phyloP scores from a whole-genome alignment of 176 grass and related monocot genomes.

The Oryza longistaminata region DNA sequence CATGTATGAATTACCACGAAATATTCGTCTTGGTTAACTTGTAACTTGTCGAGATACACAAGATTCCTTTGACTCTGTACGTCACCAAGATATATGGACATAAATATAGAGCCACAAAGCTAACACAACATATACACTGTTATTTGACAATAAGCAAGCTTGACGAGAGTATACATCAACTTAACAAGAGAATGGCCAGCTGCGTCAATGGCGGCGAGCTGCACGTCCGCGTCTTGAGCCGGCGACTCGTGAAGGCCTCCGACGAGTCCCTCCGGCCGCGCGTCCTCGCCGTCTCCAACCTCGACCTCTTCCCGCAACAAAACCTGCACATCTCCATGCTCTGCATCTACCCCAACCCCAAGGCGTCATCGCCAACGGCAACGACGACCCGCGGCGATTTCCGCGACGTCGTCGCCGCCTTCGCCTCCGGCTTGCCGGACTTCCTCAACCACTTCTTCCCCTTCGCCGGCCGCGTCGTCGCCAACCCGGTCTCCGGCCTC shows the following conservation, averaged over 20 bases:
- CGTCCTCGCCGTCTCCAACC: constrained; percentile 37
- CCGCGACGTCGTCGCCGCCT: constrained; percentile 8
- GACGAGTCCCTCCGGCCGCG: not conserved
- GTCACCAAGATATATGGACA: too few species aligned
- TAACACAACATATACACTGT: too few species aligned
- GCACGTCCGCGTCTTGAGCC: not conserved
- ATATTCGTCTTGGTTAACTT: too few species aligned
- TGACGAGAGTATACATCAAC: too few species aligned
- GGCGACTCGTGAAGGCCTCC: constrained; percentile 32
- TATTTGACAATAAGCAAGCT: too few species aligned
- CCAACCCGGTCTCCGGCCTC: not conserved
- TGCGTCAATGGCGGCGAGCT: not conserved
- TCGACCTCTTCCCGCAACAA: constrained; percentile 25
- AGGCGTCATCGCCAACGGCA: too few species aligned
- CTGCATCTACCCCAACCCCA: constrained; percentile 31
- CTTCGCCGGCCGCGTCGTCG: constrained; percentile 29
- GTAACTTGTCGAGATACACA: too few species aligned
- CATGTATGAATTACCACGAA: too few species aligned
- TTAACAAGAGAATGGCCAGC: too few species aligned
- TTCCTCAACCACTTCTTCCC: constrained; percentile 36
- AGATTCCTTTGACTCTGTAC: too few species aligned
- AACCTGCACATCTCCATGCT: constrained; percentile 13
- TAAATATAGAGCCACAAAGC: too few species aligned
- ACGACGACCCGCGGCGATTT: too few species aligned
- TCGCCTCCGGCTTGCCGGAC: constrained; percentile 13